Conservation (phyloP, 2,329 filamentous ascomycete genomes). For the Alternaria sp. region DNA sequence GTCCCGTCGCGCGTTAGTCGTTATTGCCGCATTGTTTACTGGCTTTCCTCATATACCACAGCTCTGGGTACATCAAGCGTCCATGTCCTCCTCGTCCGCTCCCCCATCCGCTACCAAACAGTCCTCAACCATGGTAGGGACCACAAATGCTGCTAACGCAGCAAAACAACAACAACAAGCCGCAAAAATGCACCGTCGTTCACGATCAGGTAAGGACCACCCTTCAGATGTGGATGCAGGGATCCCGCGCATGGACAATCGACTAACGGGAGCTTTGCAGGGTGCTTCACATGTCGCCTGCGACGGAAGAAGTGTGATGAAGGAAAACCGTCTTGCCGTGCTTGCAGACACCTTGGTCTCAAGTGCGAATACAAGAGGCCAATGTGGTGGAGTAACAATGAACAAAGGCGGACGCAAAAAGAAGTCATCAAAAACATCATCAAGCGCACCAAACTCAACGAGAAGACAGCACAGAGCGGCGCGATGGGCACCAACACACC, state of each 20-base stretch:
- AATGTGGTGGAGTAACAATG: conserved; percentile 96
- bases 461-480: conserved; percentile 73
- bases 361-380: conserved; percentile 96
- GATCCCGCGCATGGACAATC: conserved; percentile 45
- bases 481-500: conserved; percentile 68
- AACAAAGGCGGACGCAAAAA: conserved; percentile 85
- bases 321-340: conserved; percentile 69
- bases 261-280: conserved; percentile 56
- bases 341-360: conserved; percentile 77
- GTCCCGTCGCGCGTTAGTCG: conserved; percentile 53
- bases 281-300: conserved; percentile 73
- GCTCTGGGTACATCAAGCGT: conserved; percentile 54
- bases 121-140: conserved; percentile 60
- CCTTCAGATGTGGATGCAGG: conserved; percentile 46
- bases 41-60: conserved; percentile 50
- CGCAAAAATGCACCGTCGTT: conserved; percentile 90
- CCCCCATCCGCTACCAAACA: conserved; percentile 53
- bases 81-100: conserved; percentile 59
- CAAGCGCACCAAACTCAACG: conserved; percentile 93
- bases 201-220: conserved; percentile 82
- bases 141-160: conserved; percentile 59
- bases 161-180: conserved; percentile 51
- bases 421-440: conserved; percentile 97
- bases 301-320: conserved; percentile 77
- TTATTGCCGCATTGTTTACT: conserved; percentile 54